A percentile compares a stretch with the other conserved stretches of the same genome.
phyloP scores from a whole-genome alignment of 192 early-diverging fungal species.

The Piromyces sp. region DNA sequence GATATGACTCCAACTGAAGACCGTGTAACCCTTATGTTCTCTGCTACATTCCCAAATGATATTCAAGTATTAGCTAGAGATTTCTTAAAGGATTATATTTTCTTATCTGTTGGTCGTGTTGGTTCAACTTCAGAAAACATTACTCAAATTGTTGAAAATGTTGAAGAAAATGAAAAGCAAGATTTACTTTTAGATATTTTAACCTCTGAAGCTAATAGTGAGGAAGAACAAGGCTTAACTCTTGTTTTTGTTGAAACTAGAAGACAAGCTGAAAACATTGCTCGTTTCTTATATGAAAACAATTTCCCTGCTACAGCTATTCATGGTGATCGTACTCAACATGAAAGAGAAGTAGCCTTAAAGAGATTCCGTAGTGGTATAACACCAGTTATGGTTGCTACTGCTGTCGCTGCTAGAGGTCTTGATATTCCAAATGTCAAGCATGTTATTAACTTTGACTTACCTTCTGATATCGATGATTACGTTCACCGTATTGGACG shows the following conservation, averaged over 20 bases:
- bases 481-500: constrained; percentile 94
- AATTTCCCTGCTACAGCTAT: constrained; percentile 86
- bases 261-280: constrained; percentile 76
- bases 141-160: constrained; percentile 73
- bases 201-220: constrained; percentile 47
- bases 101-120: constrained; percentile 81
- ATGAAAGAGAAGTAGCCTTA: constrained; percentile 83
- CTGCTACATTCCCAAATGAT: constrained; percentile 86
- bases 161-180: constrained; percentile 87
- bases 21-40: constrained; percentile 91
- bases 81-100: constrained; percentile 63
- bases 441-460: constrained; percentile 84
- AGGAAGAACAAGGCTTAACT: constrained; percentile 32
- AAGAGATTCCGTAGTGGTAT: constrained; percentile 67
- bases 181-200: constrained; percentile 72
- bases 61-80: constrained; percentile 84
- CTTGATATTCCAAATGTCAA: constrained; percentile 88
- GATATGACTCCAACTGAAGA: constrained; percentile 55
- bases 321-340: constrained; percentile 90
- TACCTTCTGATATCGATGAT: constrained; percentile 91
- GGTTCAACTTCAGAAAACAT: constrained; percentile 43
- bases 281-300: constrained; percentile 54
- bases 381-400: constrained; percentile 74
- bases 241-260: constrained; percentile 97
- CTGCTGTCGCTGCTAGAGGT: constrained; percentile 92